Evolutionary conservation across 2,329 filamentous ascomycete genomes (phyloP), one percentile per base, ranked within the genome.

Genomic region (Aspergillus spinulosporus): DNA sequence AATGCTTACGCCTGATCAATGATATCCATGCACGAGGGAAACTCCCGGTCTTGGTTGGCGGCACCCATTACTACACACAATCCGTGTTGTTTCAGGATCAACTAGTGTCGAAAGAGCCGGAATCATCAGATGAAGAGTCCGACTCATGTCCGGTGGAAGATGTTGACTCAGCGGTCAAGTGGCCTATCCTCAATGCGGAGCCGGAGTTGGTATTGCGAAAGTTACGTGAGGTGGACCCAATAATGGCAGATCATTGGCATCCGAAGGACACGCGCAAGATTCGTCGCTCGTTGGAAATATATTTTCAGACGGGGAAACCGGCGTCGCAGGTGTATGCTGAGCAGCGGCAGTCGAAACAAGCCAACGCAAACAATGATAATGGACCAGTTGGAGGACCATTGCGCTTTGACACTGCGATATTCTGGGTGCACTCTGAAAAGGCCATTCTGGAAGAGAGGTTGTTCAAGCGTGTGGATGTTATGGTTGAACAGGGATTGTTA

Each of bases 11-110:
- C 12, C 77, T 88, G 12, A 93, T 99, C 59, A 76, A 82, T 26
- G 90, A 94, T 43, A 96, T 99, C 52, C 83, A 88, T 49, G 78
- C 78, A 5, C 82, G 93, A 65, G 90, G 91, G 0, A 89, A 88
- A 60, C 73, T 97, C 9, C 94, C 94, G 0, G 92, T 99, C 29
- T 76, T 99, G 0, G 94, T 97, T 1, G 94, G 94, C 28, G 94
- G 94, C 6, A 96, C 93, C 8, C 91, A 96, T 67, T 99, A 97
- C 76, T 99, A 99, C 69, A 88, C 90, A 0, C 92, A 97, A 66
- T 86, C 90, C 1, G 80, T 99, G 12, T 80, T 99, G 3, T 96
- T 97, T 70, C 83, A 89, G 36, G 86, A 92, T 62, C 81, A 82
- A 12, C 73, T 92, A 5, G 79, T 89, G 1, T 77, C 58, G 40